phyloP scores from a whole-genome alignment of 2,329 filamentous ascomycete genomes.

The Xylaria polymorpha region DNA sequence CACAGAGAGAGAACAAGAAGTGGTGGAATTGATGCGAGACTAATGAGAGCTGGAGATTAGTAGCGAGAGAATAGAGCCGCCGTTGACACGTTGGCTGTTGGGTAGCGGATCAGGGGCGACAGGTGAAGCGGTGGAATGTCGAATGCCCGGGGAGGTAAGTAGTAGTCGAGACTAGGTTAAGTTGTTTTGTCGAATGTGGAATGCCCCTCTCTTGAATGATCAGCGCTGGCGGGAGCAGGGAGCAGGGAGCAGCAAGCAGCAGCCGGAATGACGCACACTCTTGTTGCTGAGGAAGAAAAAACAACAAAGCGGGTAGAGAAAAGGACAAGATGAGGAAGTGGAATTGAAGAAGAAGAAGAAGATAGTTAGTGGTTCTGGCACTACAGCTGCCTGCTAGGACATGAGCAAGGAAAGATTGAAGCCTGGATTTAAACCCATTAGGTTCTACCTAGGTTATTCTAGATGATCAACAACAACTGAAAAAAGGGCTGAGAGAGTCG shows the following conservation, averaged over 20 bases:
- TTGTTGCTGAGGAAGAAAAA: conserved; percentile 2
- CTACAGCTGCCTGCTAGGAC: background rate
- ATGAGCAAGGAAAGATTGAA: background rate
- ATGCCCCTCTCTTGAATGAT: conserved; percentile 39
- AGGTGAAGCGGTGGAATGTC: conserved; percentile 33
- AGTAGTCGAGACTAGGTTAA: background rate
- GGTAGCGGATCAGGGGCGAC: conserved; percentile 27
- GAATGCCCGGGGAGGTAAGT: background rate
- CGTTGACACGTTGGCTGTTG: conserved; percentile 20
- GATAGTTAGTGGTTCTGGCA: background rate
- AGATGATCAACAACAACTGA: background rate
- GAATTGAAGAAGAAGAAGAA: background rate
- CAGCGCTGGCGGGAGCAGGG: conserved; percentile 15
- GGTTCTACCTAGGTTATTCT: too few species aligned
- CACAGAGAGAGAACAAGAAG: conserved; percentile 14
- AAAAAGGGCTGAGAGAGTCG: background rate
- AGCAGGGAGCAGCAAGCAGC: conserved; percentile 11
- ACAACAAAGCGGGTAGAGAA: conserved; percentile 7
- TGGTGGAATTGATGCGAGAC: conserved; percentile 8
- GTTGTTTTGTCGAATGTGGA: conserved; percentile 17
- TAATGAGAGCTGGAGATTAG: conserved; percentile 21
- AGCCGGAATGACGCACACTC: conserved; percentile 12
- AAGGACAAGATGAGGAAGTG: background rate
- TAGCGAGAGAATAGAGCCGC: conserved; percentile 18
- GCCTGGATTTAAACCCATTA: background rate